These are phyloP conservation scores for Herpetospermum pedunculosum DNA, from an alignment of 306 rosid genomes.

Conservation along the genomic window DNA sequence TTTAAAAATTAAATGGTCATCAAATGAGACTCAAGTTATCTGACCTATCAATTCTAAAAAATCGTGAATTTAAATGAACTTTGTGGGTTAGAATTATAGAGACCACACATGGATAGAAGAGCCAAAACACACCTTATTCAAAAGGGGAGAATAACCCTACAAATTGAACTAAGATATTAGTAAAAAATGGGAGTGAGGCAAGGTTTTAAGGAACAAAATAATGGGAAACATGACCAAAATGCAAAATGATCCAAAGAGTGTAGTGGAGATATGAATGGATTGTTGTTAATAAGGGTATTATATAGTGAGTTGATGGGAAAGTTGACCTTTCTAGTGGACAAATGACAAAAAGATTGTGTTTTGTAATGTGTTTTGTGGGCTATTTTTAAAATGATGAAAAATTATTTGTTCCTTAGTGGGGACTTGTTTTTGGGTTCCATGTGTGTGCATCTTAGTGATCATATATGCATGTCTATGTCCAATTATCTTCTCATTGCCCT, in stretches of 20 bases:
- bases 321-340: slow-evolving; percentile 42
- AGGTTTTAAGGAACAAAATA: background rate
- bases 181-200: background rate
- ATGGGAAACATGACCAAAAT: background rate
- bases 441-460: slow-evolving; percentile 37
- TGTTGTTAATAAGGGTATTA: background rate
- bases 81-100: too few species aligned
- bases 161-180: background rate
- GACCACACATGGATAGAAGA: too few species aligned
- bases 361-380: slow-evolving; percentile 15
- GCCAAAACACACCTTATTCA: background rate
- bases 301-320: slow-evolving; percentile 19
- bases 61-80: too few species aligned
- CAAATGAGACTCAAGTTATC: background rate
- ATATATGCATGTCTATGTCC: slow-evolving; percentile 12
- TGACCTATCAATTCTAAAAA: too few species aligned
- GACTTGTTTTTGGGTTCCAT: slow-evolving; percentile 47
- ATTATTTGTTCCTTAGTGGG: slow-evolving; percentile 49
- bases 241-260: background rate
- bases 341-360: slow-evolving; percentile 43
- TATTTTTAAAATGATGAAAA: slow-evolving; percentile 28
- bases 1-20: background rate
- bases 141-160: background rate
- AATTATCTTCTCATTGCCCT: slow-evolving; percentile 25
- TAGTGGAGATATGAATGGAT: slow-evolving; percentile 1